Conservation (phyloP, 345 rosid species). For the Geranium brycei region DNA sequence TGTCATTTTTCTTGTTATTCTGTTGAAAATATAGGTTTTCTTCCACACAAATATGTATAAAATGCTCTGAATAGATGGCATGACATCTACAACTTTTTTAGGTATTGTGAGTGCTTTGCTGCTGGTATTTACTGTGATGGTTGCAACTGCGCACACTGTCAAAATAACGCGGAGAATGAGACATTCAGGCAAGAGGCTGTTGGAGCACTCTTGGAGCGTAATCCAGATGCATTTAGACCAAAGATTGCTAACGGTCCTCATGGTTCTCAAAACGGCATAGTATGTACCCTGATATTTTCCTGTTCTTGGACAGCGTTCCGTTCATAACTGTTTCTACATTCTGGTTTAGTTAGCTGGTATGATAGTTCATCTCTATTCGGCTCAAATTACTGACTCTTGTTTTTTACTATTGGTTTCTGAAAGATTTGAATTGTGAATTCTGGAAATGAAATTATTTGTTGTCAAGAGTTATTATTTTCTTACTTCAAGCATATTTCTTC, state of each 20-base stretch:
- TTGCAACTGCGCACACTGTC: constrained; percentile 68
- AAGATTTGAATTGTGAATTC: neutral
- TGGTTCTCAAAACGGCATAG: constrained; percentile 36
- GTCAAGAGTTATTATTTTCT: no score
- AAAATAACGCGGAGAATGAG: constrained; percentile 58
- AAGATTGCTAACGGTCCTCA: constrained; percentile 56
- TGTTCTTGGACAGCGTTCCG: neutral
- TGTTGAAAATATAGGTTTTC: neutral
- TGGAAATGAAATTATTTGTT: no score
- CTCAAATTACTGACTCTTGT: neutral
- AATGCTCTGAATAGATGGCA: neutral
- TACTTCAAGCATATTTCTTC: neutral
- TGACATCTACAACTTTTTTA: constrained; percentile 12
- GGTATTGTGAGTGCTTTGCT: constrained; percentile 92
- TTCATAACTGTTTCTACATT: neutral
- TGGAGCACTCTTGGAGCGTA: constrained; percentile 41
- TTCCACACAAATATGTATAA: neutral
- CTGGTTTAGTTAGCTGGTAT: neutral
- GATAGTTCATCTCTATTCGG: neutral
- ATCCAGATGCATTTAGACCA: constrained; percentile 63
- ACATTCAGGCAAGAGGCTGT: constrained; percentile 49
- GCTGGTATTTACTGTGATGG: constrained; percentile 61
- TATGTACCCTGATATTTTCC: constrained; percentile 7
- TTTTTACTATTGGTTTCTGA: no score
- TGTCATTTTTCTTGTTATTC: neutral